Evolutionary conservation across 306 rosid species (phyloP).

Genomic region (Gillenia trifoliata): DNA sequence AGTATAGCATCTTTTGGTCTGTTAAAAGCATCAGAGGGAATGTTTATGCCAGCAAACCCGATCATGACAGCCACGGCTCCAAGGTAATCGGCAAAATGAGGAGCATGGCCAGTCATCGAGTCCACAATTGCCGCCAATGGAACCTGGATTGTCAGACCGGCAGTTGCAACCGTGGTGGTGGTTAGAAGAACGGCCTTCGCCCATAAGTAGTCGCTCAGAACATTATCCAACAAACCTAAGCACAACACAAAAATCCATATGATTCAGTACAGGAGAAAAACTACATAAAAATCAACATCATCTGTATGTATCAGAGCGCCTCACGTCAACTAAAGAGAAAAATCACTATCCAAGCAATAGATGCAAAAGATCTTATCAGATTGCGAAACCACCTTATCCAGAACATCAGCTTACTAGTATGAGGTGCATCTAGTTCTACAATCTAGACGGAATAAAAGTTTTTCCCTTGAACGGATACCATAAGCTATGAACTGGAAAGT

Average conservation of each 20-base stretch:
- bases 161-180: constrained; percentile 90
- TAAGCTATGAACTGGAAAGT: neutral
- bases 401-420: neutral
- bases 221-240: constrained; percentile 86
- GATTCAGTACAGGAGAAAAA: neutral
- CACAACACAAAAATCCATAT: constrained; percentile 1
- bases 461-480: neutral
- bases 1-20: constrained; percentile 34
- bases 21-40: constrained; percentile 52
- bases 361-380: neutral
- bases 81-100: constrained; percentile 66
- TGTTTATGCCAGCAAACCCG: constrained; percentile 81
- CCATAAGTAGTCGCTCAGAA: constrained; percentile 92
- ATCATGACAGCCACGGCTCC: constrained; percentile 82
- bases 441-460: neutral
- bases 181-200: constrained; percentile 98
- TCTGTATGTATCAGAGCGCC: neutral
- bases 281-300: neutral
- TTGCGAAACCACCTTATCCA: neutral
- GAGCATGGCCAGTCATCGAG: constrained; percentile 68
- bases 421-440: neutral
- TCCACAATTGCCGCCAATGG: constrained; percentile 92
- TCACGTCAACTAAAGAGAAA: no score
- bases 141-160: constrained; percentile 93
- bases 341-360: no score